A percentile compares a stretch with the other conserved stretches of the same genome.
Evolutionary conservation across 139 green algal genomes (phyloP).

Genomic region (Astrephomene gubernaculifera): DNA sequence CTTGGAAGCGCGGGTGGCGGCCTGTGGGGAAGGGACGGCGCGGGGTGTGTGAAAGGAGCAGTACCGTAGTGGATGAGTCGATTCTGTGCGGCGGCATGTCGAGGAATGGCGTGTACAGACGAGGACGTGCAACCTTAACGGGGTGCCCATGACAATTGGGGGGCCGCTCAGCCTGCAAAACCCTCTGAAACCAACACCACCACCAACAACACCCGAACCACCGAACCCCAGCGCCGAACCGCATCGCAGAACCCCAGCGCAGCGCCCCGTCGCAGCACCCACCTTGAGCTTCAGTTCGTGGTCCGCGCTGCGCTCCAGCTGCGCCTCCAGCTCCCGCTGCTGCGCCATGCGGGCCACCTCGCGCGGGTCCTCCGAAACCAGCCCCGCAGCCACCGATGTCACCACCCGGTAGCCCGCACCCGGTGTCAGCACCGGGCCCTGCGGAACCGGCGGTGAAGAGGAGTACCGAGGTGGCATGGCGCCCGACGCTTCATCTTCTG

Average conservation of each 20-base stretch:
- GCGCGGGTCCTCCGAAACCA: slow-evolving; percentile 12
- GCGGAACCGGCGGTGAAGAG: background rate
- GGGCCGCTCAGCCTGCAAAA: background rate
- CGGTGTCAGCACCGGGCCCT: slow-evolving; percentile 39
- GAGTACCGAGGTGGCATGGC: too few species aligned
- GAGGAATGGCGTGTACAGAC: background rate
- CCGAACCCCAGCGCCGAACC: background rate
- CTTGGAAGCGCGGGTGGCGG: slow-evolving; percentile 30
- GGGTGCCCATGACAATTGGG: background rate
- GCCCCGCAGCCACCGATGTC: slow-evolving; percentile 19
- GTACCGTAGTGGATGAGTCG: too few species aligned
- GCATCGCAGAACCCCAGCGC: background rate
- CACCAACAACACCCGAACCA: background rate
- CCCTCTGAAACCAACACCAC: background rate
- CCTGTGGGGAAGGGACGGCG: background rate
- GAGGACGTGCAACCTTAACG: background rate
- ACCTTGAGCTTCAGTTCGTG: slow-evolving; percentile 31
- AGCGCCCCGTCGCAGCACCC: background rate
- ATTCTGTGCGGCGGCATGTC: too few species aligned
- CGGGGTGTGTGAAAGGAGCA: background rate
- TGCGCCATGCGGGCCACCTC: slow-evolving; percentile 12
- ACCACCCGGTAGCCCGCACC: slow-evolving; percentile 39
- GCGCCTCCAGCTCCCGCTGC: slow-evolving; percentile 14
- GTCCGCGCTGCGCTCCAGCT: slow-evolving; percentile 19
- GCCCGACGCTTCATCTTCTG: too few species aligned